Base-by-base conservation (phyloP, 371 early-diverging fungal genomes). In the Mucor circinelloides region DNA sequence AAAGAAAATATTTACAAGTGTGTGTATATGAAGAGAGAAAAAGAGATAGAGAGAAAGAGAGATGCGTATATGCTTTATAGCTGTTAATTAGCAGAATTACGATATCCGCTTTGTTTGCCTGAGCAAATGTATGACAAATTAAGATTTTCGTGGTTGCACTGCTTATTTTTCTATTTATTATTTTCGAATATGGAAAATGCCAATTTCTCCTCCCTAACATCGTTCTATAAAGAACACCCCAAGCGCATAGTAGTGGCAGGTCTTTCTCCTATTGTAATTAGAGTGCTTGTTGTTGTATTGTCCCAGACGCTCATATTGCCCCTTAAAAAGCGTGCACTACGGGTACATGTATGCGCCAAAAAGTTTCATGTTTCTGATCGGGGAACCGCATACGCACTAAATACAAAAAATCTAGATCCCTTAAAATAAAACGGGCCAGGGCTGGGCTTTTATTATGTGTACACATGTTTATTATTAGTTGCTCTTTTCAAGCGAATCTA, bases 401-500 rank as follows among this genome's bases (percentile, higher is more conserved):
- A 25, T 9, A 23, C 3, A 13, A 10, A 10, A 56, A 30, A 31
- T 30, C 56, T 56, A 56, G 56, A 56, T 28, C 56, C 54, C 31
- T 56, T 56, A 17, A 54, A 27, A 23, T 19, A 44, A 44, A 44
- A 44, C 19, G 44, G 44, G 44, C 44, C 38, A 12, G 44, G n/a
- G 44, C 19, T 44, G 42, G 42, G 42, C 42, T 44, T 25, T 54
- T 12, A 52, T 52, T 52, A 13, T 48, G 48, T 48, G 8, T n/a
- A 6, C 23, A 31, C 58, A 34, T 32, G 31, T 17, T 58, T 7
- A 34, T 36, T 58, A 32, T 58, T 21, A 27, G 40, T 3, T 27
- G n/a, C 27, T 38, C 30, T 73, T 74, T 60, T 89, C 89, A 38
- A 84, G 76, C 12, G 80, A 73, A 68, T 87, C 79, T 46, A 89